Percentiles rank a stretch among this genome's conserved stretches.
phyloP scores from a whole-genome alignment of 2,329 filamentous ascomycete species.

The Parastagonospora nodorum region DNA sequence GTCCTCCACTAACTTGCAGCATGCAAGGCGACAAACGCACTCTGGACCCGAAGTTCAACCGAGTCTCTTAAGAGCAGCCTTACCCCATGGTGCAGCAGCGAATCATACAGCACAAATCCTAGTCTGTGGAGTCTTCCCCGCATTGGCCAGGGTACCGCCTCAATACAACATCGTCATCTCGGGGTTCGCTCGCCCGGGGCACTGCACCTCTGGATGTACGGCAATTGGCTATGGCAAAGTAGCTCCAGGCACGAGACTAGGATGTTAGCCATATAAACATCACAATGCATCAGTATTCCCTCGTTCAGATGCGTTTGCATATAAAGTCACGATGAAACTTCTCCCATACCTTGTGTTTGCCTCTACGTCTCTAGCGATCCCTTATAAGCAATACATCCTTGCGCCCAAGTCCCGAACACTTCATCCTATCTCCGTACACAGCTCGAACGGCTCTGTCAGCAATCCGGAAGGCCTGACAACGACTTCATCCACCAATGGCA shows the following conservation, averaged over 20 bases:
- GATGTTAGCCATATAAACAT: too few relatives aligned
- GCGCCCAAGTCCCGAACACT: conserved; percentile 46
- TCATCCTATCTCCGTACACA: conserved; percentile 41
- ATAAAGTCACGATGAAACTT: neutral
- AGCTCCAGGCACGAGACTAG: neutral
- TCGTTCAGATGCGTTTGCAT: too few relatives aligned
- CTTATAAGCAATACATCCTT: conserved; percentile 50
- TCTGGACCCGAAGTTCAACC: too few relatives aligned
- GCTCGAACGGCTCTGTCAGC: conserved; percentile 47
- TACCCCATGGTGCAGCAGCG: neutral
- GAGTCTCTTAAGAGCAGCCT: neutral
- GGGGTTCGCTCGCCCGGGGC: conserved; percentile 8
- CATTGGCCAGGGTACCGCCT: conserved; percentile 6
- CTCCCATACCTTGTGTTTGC: neutral
- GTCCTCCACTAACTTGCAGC: neutral
- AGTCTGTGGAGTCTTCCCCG: conserved; percentile 10
- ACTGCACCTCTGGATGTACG: neutral
- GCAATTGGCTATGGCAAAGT: neutral
- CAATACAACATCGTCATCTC: conserved; percentile 11
- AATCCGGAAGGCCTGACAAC: conserved; percentile 40
- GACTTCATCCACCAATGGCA: conserved; percentile 24
- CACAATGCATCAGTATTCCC: too few relatives aligned
- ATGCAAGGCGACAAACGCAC: too few relatives aligned
- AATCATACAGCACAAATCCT: neutral
- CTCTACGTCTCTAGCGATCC: conserved; percentile 11